These are phyloP conservation scores for Candida lessepsii DNA, from an alignment of 805 yeast species.

Conservation along the genomic window DNA sequence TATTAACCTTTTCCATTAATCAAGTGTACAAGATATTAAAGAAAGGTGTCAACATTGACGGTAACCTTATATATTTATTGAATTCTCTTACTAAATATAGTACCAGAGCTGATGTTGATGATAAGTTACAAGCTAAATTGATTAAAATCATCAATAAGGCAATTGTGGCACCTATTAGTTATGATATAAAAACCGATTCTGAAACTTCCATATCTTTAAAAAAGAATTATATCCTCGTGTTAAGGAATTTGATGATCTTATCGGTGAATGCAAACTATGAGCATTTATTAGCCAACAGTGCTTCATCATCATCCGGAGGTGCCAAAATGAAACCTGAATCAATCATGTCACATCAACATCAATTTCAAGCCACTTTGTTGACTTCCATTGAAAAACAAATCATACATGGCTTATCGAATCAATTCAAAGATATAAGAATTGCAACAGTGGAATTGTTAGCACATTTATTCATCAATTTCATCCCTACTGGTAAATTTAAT, in stretches of 20 bases:
- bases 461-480: constrained; percentile 32
- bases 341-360: constrained; percentile 40
- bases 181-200: constrained; percentile 18
- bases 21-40: constrained; percentile 41
- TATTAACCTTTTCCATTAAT: constrained; percentile 31
- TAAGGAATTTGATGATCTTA: constrained; percentile 33
- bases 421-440: constrained; percentile 33
- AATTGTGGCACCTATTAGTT: constrained; percentile 21
- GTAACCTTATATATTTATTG: constrained; percentile 30
- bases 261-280: constrained; percentile 38
- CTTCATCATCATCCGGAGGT: constrained; percentile 34
- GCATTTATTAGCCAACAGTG: constrained; percentile 32
- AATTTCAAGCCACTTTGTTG: constrained; percentile 32
- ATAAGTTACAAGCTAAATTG: constrained; percentile 37
- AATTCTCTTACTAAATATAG: constrained; percentile 33
- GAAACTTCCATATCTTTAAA: constrained; percentile 21
- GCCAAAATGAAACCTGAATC: constrained; percentile 43
- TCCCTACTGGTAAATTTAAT: constrained; percentile 38
- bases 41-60: constrained; percentile 27
- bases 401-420: constrained; percentile 30
- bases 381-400: constrained; percentile 30
- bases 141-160: constrained; percentile 31
- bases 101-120: constrained; percentile 39
- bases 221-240: constrained; percentile 31
- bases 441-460: constrained; percentile 38